Conservation (phyloP, 2,329 filamentous ascomycete genomes). For the Lasiodiplodia citricola region DNA sequence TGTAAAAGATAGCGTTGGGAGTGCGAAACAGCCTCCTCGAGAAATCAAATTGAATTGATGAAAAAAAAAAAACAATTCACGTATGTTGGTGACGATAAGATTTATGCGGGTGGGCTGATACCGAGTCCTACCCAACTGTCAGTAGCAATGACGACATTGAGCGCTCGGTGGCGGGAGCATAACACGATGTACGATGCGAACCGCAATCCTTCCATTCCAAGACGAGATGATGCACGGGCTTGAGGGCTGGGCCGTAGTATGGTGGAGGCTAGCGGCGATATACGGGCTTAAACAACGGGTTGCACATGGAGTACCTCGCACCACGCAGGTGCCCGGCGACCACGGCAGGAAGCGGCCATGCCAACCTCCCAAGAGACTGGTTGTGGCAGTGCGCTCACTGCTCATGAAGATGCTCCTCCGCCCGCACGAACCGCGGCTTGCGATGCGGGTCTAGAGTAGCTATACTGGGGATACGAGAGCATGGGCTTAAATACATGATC, state of each 20-base stretch:
- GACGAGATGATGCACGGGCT: constrained; percentile 21
- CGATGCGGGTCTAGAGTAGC: neutral
- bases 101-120: no score
- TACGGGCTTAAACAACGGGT: constrained; percentile 11
- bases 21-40: neutral
- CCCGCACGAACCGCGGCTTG: neutral
- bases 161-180: constrained; percentile 10
- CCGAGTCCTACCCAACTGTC: no score
- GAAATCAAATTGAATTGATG: neutral
- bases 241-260: neutral
- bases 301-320: neutral
- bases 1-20: neutral
- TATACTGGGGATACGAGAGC: constrained; percentile 10
- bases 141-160: neutral
- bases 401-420: neutral
- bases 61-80: neutral
- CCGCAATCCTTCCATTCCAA: neutral
- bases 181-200: neutral
- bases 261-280: neutral
- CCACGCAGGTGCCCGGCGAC: neutral
- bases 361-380: neutral
- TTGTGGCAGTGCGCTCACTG: neutral
- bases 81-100: no score
- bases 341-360: neutral
- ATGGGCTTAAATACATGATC: constrained; percentile 14